These are phyloP conservation scores for Kurtzmaniella quercitrusa DNA, from an alignment of 1,139 yeast species.

Conservation along the genomic window DNA sequence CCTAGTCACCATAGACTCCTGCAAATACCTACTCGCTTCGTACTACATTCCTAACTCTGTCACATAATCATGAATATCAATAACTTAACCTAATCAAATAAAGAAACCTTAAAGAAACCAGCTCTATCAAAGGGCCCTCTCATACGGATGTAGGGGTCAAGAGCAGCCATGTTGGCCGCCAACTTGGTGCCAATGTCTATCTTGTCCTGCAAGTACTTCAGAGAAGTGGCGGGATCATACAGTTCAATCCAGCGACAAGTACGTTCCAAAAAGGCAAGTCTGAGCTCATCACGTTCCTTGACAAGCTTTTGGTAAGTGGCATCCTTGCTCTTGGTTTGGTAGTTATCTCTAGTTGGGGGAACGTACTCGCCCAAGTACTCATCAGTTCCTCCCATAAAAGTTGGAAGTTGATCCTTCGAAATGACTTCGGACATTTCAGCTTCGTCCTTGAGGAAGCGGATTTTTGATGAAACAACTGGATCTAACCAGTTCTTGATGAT, in stretches of 20 bases:
- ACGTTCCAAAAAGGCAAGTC: conserved; percentile 27
- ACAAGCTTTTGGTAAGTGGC: conserved; percentile 23
- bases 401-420: conserved; percentile 33
- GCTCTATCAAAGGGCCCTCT: conserved; percentile 40
- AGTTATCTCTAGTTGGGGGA: conserved; percentile 26
- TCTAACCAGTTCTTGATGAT: conserved; percentile 44
- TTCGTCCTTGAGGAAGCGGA: conserved; percentile 38
- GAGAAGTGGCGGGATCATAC: conserved; percentile 37
- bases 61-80: background rate
- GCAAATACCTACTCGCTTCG: no score
- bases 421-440: conserved; percentile 30
- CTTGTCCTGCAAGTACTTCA: conserved; percentile 36
- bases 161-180: conserved; percentile 29
- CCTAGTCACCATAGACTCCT: no score
- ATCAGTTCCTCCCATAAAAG: conserved; percentile 38
- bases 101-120: conserved; percentile 13
- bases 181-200: conserved; percentile 25
- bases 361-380: conserved; percentile 23
- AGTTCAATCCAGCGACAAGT: conserved; percentile 41
- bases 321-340: conserved; percentile 27
- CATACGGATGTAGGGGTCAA: conserved; percentile 40
- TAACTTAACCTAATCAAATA: conserved; percentile 2
- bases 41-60: no score
- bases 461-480: conserved; percentile 43
- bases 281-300: conserved; percentile 30